Conservation (phyloP, 1,284 basidiomycete species). For the Amylostereum areolatum region DNA sequence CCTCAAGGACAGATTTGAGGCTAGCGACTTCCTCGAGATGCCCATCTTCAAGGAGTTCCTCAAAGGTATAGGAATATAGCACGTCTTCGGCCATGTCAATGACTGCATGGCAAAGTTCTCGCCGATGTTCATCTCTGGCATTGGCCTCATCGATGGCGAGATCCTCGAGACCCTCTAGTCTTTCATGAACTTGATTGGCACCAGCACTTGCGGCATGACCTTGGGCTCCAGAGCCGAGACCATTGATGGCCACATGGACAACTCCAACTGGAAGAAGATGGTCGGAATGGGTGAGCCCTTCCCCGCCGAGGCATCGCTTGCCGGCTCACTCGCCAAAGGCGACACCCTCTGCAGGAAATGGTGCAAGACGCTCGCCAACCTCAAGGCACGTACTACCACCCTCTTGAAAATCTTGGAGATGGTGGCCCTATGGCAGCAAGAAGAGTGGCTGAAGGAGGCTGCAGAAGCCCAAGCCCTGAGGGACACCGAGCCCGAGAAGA, state of each 20-base stretch:
- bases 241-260: background rate
- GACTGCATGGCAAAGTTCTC: constrained; percentile 1
- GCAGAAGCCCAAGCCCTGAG: too few relatives aligned
- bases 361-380: too few relatives aligned
- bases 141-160: constrained; percentile 1
- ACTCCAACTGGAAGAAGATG: background rate
- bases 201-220: background rate
- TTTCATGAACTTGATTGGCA: background rate
- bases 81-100: constrained; percentile 5
- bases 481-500: too few relatives aligned
- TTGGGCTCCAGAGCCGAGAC: background rate
- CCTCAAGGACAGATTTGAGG: background rate
- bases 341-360: too few relatives aligned
- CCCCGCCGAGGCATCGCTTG: too few relatives aligned
- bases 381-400: too few relatives aligned
- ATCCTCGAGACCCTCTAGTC: background rate
- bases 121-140: constrained; percentile 1
- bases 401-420: too few relatives aligned
- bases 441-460: too few relatives aligned
- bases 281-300: background rate
- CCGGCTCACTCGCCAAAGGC: too few relatives aligned
- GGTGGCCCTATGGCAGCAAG: too few relatives aligned
- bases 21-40: background rate
- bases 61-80: constrained; percentile 1
- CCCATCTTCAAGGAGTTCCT: background rate